Percentiles rank a stretch among this genome's conserved stretches.
These are phyloP conservation scores for Clarkia xantiana DNA, from an alignment of 345 rosid genomes.

Conservation along the genomic window DNA sequence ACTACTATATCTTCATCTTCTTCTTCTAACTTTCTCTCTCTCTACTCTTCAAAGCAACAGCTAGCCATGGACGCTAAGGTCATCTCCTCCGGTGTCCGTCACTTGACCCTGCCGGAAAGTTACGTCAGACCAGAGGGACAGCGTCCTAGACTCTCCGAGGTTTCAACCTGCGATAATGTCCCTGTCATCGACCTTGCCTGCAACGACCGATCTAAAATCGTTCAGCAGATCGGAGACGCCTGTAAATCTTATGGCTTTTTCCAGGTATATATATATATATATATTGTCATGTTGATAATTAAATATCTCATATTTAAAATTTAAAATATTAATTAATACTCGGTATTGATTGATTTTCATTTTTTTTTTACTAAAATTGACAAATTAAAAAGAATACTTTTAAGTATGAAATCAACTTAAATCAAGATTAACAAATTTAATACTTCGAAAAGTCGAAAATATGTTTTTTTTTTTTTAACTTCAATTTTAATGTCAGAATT, in stretches of 20 bases:
- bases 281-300: not conserved
- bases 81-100: slow-evolving; percentile 41
- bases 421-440: no score
- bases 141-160: slow-evolving; percentile 53
- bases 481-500: no score
- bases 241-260: slow-evolving; percentile 52
- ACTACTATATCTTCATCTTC: no score
- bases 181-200: slow-evolving; percentile 52
- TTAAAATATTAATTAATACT: not conserved
- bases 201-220: slow-evolving; percentile 23
- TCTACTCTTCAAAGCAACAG: no score
- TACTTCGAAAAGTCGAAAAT: no score
- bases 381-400: no score
- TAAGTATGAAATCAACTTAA: no score
- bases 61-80: slow-evolving; percentile 39
- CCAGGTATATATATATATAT: slow-evolving; percentile 27
- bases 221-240: slow-evolving; percentile 34
- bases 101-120: slow-evolving; percentile 41
- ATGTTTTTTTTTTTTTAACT: no score
- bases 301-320: not conserved
- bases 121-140: slow-evolving; percentile 57
- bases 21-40: no score
- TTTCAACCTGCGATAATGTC: slow-evolving; percentile 32
- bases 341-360: no score
- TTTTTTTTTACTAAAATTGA: no score